Percentiles rank a stretch among this genome's conserved stretches.
Evolutionary conservation across 768 basidiomycete genomes (phyloP).

Genomic region (Epithele typhae): DNA sequence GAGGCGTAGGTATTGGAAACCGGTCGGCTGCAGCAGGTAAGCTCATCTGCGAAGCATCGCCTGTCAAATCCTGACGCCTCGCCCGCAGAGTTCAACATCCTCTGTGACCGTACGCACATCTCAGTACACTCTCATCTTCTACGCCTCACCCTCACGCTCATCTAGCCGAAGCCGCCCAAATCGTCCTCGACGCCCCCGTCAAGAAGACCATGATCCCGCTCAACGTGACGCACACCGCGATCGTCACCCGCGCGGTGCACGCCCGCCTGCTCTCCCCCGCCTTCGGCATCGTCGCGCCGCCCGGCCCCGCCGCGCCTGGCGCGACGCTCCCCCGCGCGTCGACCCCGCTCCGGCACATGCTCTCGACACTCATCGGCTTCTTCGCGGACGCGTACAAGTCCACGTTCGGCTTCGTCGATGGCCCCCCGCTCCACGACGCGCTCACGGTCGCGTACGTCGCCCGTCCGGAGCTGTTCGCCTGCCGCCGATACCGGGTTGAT

Average conservation of each 20-base stretch:
- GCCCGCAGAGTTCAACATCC: conserved; percentile 66
- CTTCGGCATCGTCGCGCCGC: too few relatives aligned
- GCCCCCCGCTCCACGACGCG: conserved; percentile 86
- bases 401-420: conserved; percentile 78
- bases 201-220: conserved; percentile 77
- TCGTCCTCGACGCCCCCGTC: conserved; percentile 69
- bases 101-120: conserved; percentile 69
- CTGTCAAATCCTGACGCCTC: background rate
- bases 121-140: background rate
- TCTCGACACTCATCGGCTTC: conserved; percentile 70
- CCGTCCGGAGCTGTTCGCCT: conserved; percentile 59
- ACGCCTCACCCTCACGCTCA: background rate
- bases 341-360: conserved; percentile 58
- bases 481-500: conserved; percentile 71
- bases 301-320: background rate
- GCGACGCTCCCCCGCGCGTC: conserved; percentile 21
- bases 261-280: conserved; percentile 39
- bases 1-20: conserved; percentile 84
- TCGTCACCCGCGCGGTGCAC: conserved; percentile 58
- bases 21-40: conserved; percentile 68
- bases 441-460: conserved; percentile 77
- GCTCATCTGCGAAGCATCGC: background rate
- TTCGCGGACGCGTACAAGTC: conserved; percentile 71
- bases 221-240: conserved; percentile 85
- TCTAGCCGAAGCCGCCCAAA: conserved; percentile 76